Evolutionary conservation across 176 grass and related monocot genomes (phyloP).

Genomic region (Saccharum spontaneum): DNA sequence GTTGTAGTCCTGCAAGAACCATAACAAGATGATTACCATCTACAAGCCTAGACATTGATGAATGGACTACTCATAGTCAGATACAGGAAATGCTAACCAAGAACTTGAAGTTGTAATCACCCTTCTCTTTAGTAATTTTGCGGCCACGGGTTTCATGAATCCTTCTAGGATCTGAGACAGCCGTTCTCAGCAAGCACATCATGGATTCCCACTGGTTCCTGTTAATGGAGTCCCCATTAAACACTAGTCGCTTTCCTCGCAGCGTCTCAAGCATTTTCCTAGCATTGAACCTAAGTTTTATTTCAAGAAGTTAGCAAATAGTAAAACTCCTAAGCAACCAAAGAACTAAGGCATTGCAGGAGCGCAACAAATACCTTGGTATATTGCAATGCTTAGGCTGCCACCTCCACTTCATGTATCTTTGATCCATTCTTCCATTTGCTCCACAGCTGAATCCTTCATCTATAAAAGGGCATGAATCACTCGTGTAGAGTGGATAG

Average conservation of each 20-base stretch:
- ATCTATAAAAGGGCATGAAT: conserved; percentile 84
- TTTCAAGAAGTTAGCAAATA: conserved; percentile 22
- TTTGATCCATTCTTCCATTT: conserved; percentile 69
- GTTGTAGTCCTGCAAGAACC: conserved; percentile 72
- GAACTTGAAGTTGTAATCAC: conserved; percentile 88
- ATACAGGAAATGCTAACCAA: conserved; percentile 47
- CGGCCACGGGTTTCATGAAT: conserved; percentile 61
- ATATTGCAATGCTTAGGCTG: conserved; percentile 71
- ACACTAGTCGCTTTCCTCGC: conserved; percentile 76
- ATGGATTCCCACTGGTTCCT: conserved; percentile 99
- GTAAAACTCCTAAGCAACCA: background rate
- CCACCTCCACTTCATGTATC: conserved; percentile 92
- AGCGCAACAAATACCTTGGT: conserved; percentile 53
- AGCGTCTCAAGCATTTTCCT: conserved; percentile 74
- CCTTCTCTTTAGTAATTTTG: conserved; percentile 78
- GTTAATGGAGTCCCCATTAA: conserved; percentile 89
- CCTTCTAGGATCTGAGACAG: conserved; percentile 57
- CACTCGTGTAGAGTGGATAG: conserved; percentile 74
- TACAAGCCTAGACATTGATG: conserved; percentile 21
- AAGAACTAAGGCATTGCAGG: background rate
- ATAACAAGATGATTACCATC: conserved; percentile 14
- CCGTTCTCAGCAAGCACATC: conserved; percentile 76
- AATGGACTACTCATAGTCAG: conserved; percentile 10
- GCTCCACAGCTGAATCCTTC: conserved; percentile 84
- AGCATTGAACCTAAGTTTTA: conserved; percentile 62